These are phyloP conservation scores for Candida maltosa DNA, from an alignment of 805 yeast species.

Conservation along the genomic window DNA sequence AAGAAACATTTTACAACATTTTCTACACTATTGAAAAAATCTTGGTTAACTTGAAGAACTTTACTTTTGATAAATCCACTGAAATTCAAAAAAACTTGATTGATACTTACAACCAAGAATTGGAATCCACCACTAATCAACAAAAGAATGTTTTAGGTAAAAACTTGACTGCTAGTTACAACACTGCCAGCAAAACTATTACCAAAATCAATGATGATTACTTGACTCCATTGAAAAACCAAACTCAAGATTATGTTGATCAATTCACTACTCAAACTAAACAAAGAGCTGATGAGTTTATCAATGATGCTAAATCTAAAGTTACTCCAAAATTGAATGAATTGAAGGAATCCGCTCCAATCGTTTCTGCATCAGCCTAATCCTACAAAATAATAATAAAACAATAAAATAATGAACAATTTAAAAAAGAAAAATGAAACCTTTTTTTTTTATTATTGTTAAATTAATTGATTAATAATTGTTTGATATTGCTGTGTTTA, in stretches of 20 bases:
- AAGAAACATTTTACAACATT: conserved; percentile 13
- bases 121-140: conserved; percentile 16
- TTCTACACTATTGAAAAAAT: conserved; percentile 17
- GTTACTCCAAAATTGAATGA: conserved; percentile 11
- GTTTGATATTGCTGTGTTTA: no score
- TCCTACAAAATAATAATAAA: no score
- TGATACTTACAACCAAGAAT: conserved; percentile 33
- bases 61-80: conserved; percentile 11
- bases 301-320: conserved; percentile 20
- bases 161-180: conserved; percentile 32
- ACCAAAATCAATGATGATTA: conserved; percentile 31
- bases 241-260: conserved; percentile 36
- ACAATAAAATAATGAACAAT: no score
- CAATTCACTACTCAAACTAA: conserved; percentile 34
- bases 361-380: conserved; percentile 23
- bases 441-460: no score
- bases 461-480: no score
- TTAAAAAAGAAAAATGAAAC: no score
- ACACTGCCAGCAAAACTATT: conserved; percentile 30
- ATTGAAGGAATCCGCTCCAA: conserved; percentile 10
- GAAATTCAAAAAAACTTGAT: conserved; percentile 22
- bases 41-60: conserved; percentile 15
- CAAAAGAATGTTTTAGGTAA: conserved; percentile 26
- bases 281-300: conserved; percentile 28
- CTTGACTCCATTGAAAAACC: conserved; percentile 36